Conservation (phyloP, 306 rosid genomes). For the Myrica gale region DNA sequence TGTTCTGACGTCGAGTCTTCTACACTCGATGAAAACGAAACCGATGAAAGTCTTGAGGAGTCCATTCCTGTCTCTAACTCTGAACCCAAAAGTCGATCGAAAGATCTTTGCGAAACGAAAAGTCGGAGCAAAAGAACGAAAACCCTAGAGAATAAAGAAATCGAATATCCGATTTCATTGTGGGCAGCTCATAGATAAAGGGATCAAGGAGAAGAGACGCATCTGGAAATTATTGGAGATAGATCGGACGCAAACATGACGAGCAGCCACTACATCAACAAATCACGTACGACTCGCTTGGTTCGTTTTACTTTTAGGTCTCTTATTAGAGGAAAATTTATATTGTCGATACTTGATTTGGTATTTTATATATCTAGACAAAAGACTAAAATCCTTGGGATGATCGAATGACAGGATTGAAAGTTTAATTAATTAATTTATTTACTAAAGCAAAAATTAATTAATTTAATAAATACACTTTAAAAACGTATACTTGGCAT, state of each 20-base stretch:
- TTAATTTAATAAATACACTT: too few species aligned
- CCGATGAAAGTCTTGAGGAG: conserved; percentile 27
- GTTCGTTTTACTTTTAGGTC: conserved; percentile 5
- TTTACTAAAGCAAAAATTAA: too few species aligned
- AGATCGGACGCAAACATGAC: conserved; percentile 17
- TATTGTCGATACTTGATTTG: too few species aligned
- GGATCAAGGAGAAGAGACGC: neutral
- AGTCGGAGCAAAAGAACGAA: conserved; percentile 9
- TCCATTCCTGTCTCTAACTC: conserved; percentile 34
- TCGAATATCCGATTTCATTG: neutral
- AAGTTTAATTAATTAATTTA: too few species aligned
- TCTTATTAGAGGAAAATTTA: too few species aligned
- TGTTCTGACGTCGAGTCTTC: conserved; percentile 47
- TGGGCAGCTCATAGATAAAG: neutral
- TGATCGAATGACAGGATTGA: too few species aligned
- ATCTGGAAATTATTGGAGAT: neutral
- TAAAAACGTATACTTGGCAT: too few species aligned
- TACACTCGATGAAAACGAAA: conserved; percentile 46
- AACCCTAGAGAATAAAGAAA: neutral
- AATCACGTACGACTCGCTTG: conserved; percentile 31
- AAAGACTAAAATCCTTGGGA: too few species aligned
- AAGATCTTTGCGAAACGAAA: neutral
- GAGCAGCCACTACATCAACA: conserved; percentile 19
- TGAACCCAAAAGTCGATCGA: neutral
- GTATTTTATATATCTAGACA: too few species aligned